Evolutionary conservation across 2,329 filamentous ascomycete genomes (phyloP).

Genomic region (Claviceps digitariae): DNA sequence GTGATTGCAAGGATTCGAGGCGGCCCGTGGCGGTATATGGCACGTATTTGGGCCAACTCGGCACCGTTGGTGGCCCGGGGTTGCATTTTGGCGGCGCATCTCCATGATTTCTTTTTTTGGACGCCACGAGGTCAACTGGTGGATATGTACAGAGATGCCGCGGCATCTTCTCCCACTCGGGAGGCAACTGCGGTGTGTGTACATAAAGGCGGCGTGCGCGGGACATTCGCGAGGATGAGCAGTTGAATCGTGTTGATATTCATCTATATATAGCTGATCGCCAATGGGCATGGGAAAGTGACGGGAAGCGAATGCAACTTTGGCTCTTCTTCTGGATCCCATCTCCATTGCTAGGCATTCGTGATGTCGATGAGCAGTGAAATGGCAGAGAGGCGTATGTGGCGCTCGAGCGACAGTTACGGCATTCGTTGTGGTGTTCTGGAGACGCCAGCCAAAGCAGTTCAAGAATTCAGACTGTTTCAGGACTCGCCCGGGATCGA

Average conservation of each 20-base stretch:
- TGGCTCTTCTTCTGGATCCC: neutral
- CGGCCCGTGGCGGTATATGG: neutral
- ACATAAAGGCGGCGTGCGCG: too few species aligned
- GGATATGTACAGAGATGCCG: too few species aligned
- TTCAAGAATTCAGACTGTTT: neutral
- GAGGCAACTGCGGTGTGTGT: too few species aligned
- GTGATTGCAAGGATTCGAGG: neutral
- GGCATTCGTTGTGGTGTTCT: neutral
- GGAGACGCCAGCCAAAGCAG: neutral
- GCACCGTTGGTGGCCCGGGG: neutral
- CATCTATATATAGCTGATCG: too few species aligned
- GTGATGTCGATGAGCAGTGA: neutral
- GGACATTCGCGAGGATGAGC: neutral
- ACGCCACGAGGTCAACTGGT: neutral
- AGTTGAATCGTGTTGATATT: too few species aligned
- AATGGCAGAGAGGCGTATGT: neutral
- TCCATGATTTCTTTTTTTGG: neutral
- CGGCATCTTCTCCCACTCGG: too few species aligned
- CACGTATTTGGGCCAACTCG: neutral
- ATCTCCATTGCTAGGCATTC: neutral
- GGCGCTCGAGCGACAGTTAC: neutral
- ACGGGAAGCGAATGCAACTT: neutral
- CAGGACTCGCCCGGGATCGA: too few species aligned
- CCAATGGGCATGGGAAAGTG: neutral
- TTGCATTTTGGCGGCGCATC: neutral